phyloP scores from a whole-genome alignment of 331 rosid species.

The Pyrus hybrid region DNA sequence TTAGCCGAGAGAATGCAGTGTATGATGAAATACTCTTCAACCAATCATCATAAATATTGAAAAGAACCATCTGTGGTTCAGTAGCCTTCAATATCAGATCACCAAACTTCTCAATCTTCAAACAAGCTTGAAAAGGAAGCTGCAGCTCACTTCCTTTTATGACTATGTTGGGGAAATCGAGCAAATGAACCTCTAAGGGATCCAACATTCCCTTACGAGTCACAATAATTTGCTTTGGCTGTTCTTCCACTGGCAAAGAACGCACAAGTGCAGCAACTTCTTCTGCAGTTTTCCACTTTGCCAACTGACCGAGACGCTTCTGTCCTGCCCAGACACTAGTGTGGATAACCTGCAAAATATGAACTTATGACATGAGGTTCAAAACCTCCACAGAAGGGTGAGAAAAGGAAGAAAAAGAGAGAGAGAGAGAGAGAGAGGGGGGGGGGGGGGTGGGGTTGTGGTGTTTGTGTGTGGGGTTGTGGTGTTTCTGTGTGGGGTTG shows the following conservation, averaged over 20 bases:
- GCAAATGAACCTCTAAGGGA: constrained; percentile 91
- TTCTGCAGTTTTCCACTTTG: constrained; percentile 99
- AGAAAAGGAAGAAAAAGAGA: neutral
- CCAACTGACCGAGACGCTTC: constrained; percentile 99
- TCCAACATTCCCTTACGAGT: constrained; percentile 99
- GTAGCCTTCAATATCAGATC: constrained; percentile 98
- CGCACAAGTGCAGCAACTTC: constrained; percentile 99
- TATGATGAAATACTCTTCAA: constrained; percentile 95
- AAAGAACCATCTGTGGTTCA: constrained; percentile 98
- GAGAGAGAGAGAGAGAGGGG: neutral
- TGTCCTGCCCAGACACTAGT: constrained; percentile 99
- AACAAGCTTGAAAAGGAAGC: constrained; percentile 98
- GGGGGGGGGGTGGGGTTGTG: no score
- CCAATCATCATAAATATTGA: constrained; percentile 99
- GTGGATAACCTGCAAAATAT: constrained; percentile 76
- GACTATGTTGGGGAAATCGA: constrained; percentile 94
- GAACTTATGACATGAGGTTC: constrained; percentile 5
- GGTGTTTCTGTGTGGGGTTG: no score
- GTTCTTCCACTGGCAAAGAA: constrained; percentile 95
- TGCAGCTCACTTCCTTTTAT: constrained; percentile 99
- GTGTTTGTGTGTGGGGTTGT: no score
- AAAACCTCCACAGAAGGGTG: neutral
- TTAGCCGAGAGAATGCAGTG: constrained; percentile 95
- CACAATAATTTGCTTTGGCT: constrained; percentile 95
- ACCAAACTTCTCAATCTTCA: constrained; percentile 97